Evolutionary conservation across 768 basidiomycete genomes (phyloP), one percentile per base, ranked within the genome.

Genomic region (Paxillus ammoniavirescens): DNA sequence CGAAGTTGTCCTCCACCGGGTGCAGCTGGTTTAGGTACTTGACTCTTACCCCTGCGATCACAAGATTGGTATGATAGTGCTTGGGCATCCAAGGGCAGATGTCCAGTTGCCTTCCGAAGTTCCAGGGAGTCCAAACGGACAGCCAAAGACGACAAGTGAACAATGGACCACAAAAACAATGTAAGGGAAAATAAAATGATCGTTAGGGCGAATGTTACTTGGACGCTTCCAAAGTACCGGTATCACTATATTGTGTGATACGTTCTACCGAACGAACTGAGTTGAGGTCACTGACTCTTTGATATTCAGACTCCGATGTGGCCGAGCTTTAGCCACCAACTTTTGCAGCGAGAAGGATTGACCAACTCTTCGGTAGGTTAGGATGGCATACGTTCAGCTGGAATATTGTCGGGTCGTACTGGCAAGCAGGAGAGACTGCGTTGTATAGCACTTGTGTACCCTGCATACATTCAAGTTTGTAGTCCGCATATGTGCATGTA

Each of bases 51-150:
- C 98, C 96, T 2, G 81, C 84, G 0, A 96, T 98, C n/a, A 96
- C 93, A 50, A 99, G 76, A 30, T 99, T 99, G 59, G 96, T 94
- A 70, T 97, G 98, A 57, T 98, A 97, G 42, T 96, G 82, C 79
- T 98, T 99, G 8, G 97, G 97, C 64, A 99, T 77, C 49, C 97
- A 81, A 14, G 93, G 93, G 70, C 86, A 99, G 53, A 98, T 92
- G 64, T 98, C 26, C 26, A 26, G 26, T 26, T 26, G 26, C 96
- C 72, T 89, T 89, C n/a, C n/a, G n/a, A n/a, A n/a, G n/a, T n/a
- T n/a, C 97, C 97, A 99, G 0, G 97, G 97, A 0, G 97, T 98
- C 96, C 97, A 99, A 59, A 99, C 96, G 21, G 92, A 95, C 58
- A 99, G 78, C 10, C 97, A 97, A 26, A 99, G 80, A 2, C 95